These are phyloP conservation scores for Sanguinoderma infundibulare DNA, from an alignment of 1,284 basidiomycete genomes.

Conservation along the genomic window DNA sequence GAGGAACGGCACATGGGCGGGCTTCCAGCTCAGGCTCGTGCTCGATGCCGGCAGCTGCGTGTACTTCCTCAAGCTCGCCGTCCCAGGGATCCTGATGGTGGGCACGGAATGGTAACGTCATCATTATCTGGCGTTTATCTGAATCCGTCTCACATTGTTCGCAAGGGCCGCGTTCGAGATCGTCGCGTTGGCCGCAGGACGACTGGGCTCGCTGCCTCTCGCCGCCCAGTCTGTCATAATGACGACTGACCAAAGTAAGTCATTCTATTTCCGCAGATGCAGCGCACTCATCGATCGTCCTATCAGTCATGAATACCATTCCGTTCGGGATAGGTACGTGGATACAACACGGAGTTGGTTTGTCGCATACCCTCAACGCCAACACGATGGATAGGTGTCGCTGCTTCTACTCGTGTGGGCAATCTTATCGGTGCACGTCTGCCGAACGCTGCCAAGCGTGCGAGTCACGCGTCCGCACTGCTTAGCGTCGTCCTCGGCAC, in stretches of 20 bases:
- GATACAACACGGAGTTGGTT: not conserved
- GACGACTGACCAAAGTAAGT: conserved; percentile 79
- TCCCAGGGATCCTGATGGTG: conserved; percentile 79
- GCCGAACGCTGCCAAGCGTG: conserved; percentile 56
- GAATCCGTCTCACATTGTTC: not conserved
- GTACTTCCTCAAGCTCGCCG: conserved; percentile 63
- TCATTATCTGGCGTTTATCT: not conserved
- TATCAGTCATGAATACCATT: conserved; percentile 64
- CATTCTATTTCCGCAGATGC: not conserved
- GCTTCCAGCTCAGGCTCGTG: conserved; percentile 51
- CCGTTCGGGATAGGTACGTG: conserved; percentile 65
- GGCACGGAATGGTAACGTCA: conserved; percentile 74
- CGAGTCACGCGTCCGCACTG: conserved; percentile 66
- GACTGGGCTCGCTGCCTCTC: conserved; percentile 65
- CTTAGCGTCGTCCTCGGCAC: conserved; percentile 64
- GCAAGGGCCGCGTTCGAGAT: conserved; percentile 81
- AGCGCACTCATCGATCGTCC: not conserved
- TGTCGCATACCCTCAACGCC: not conserved
- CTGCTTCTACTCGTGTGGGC: conserved; percentile 74
- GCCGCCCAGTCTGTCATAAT: conserved; percentile 82
- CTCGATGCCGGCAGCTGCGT: conserved; percentile 53
- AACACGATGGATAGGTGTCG: conserved; percentile 49
- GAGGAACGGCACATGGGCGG: conserved; percentile 67
- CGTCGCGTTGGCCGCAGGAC: conserved; percentile 76
- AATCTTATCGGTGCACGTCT: conserved; percentile 70